phyloP scores from a whole-genome alignment of 306 rosid genomes.

The Dicorynia guianensis region DNA sequence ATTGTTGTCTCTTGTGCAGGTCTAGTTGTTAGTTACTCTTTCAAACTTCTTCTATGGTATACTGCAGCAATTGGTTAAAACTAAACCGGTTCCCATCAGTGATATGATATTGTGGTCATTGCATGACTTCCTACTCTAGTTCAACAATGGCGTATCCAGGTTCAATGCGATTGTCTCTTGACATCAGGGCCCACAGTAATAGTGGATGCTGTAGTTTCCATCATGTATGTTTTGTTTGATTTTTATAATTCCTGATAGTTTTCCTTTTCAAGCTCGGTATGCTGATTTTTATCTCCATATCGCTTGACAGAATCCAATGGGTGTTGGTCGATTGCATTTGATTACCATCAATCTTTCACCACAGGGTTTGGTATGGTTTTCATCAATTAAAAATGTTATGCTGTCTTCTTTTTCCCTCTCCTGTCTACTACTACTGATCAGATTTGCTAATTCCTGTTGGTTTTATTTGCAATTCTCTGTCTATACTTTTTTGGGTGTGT shows the following conservation, averaged over 20 bases:
- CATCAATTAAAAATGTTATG: slow-evolving; percentile 21
- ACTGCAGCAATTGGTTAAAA: slow-evolving; percentile 29
- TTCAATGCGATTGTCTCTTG: slow-evolving; percentile 64
- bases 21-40: neutral
- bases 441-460: neutral
- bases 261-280: slow-evolving; percentile 10
- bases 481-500: slow-evolving; percentile 17
- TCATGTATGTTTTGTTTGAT: slow-evolving; percentile 56
- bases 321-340: slow-evolving; percentile 62
- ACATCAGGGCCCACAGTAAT: slow-evolving; percentile 47
- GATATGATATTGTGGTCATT: slow-evolving; percentile 20
- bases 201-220: slow-evolving; percentile 50
- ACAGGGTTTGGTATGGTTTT: slow-evolving; percentile 69
- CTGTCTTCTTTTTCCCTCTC: neutral
- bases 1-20: slow-evolving; percentile 35
- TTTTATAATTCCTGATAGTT: neutral
- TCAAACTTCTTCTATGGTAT: neutral
- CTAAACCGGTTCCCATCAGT: slow-evolving; percentile 17
- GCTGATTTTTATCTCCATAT: slow-evolving; percentile 35
- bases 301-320: slow-evolving; percentile 56
- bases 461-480: slow-evolving; percentile 9
- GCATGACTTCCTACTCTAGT: slow-evolving; percentile 44
- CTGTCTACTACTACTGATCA: neutral
- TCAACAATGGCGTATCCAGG: slow-evolving; percentile 65
- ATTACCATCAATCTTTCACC: slow-evolving; percentile 66